Evolutionary conservation across 2,329 filamentous ascomycete species (phyloP).

Genomic region (Aspergillus jensenii): DNA sequence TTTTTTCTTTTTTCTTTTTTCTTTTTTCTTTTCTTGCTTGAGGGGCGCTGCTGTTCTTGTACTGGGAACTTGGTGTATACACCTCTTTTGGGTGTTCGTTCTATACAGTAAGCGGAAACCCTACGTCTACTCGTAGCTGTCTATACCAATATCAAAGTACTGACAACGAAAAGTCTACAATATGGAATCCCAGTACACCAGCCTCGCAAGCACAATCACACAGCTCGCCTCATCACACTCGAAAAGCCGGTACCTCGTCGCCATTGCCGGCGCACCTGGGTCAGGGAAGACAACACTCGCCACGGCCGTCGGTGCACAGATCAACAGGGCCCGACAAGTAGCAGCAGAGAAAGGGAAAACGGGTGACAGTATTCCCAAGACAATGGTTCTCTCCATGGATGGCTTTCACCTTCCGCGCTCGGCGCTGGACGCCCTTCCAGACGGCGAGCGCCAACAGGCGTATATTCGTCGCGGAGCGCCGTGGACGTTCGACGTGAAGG

Average conservation of each 20-base stretch:
- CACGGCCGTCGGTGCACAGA: slow-evolving; percentile 23
- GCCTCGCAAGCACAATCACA: slow-evolving; percentile 19
- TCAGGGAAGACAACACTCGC: slow-evolving; percentile 38
- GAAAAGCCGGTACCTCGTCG: slow-evolving; percentile 24
- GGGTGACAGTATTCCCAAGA: neutral
- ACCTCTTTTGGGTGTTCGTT: too few species aligned
- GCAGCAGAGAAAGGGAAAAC: neutral
- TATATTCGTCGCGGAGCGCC: slow-evolving; percentile 37
- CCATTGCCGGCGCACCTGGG: slow-evolving; percentile 34
- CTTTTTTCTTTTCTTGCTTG: too few species aligned
- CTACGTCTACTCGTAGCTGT: too few species aligned
- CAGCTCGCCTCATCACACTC: slow-evolving; percentile 15
- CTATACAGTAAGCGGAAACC: too few species aligned
- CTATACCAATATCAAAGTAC: too few species aligned
- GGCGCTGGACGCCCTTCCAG: slow-evolving; percentile 31
- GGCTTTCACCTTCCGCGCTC: slow-evolving; percentile 37
- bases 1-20: too few species aligned
- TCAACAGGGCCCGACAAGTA: slow-evolving; percentile 19
- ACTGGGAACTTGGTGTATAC: too few species aligned
- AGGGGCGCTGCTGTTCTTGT: too few species aligned
- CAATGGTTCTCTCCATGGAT: slow-evolving; percentile 36
- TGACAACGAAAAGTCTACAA: too few species aligned
- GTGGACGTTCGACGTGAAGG: slow-evolving; percentile 37
- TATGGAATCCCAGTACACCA: slow-evolving; percentile 25
- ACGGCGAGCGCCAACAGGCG: slow-evolving; percentile 28